Evolutionary conservation across 352 stramenopile species (phyloP).

Genomic region (Pythium monospermum): DNA sequence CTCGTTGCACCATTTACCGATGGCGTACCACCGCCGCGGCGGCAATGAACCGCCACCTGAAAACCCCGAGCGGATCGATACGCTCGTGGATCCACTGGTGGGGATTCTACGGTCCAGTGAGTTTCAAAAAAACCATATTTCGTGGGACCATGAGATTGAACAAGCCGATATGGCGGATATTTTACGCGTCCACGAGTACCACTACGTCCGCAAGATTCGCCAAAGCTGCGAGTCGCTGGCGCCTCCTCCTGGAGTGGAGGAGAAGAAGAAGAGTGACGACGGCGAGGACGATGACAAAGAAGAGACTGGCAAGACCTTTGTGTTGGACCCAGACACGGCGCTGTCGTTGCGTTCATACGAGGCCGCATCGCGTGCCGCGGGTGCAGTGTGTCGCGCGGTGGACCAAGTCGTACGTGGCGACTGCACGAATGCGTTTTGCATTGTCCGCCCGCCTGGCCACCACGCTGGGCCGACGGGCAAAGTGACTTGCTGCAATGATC

Average conservation of each 20-base stretch:
- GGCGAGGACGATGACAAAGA: conserved; percentile 17
- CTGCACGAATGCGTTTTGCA: conserved; percentile 51
- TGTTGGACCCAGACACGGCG: conserved; percentile 59
- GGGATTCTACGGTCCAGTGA: conserved; percentile 67
- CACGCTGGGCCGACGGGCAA: conserved; percentile 57
- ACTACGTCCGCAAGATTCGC: conserved; percentile 64
- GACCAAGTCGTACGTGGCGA: conserved; percentile 44
- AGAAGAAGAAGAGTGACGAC: conserved; percentile 38
- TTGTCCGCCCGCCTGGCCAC: conserved; percentile 52
- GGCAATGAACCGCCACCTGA: conserved; percentile 81
- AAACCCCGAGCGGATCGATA: conserved; percentile 85
- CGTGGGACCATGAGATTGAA: conserved; percentile 62
- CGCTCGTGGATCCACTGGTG: conserved; percentile 68
- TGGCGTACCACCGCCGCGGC: conserved; percentile 55
- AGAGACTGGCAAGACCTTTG: conserved; percentile 29
- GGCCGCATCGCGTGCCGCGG: conserved; percentile 45
- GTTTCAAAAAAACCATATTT: conserved; percentile 54
- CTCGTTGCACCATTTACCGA: conserved; percentile 72
- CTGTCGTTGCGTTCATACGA: conserved; percentile 60
- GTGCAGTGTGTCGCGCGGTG: conserved; percentile 56
- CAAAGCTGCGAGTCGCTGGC: conserved; percentile 32
- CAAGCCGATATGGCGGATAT: conserved; percentile 72
- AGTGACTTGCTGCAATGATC: conserved; percentile 56
- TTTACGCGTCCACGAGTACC: conserved; percentile 52
- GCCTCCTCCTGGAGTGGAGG: too few relatives aligned